Conservation (phyloP, 2,329 filamentous ascomycete genomes). For the Colletotrichum shisoi region DNA sequence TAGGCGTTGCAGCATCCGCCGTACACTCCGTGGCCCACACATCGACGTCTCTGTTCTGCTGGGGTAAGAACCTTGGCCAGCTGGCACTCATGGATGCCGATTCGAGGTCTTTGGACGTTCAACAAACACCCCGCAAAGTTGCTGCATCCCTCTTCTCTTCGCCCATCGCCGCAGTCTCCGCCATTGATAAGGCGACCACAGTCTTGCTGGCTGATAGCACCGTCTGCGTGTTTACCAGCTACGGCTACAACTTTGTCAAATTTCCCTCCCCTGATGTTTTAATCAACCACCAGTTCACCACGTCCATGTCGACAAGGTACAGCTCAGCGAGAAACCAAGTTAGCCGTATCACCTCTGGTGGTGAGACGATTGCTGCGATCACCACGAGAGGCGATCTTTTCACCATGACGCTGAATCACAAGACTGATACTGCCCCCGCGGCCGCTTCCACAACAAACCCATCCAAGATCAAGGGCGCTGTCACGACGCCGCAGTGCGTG, state of each 20-base stretch:
- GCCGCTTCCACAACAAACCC: slow-evolving; percentile 88
- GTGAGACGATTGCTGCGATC: slow-evolving; percentile 89
- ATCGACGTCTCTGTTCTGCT: slow-evolving; percentile 81
- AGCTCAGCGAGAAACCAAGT: slow-evolving; percentile 73
- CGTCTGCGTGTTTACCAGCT: slow-evolving; percentile 94
- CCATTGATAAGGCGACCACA: slow-evolving; percentile 88
- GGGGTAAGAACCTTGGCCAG: slow-evolving; percentile 94
- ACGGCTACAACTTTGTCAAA: slow-evolving; percentile 88
- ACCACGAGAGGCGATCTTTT: slow-evolving; percentile 87
- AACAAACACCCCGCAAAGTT: slow-evolving; percentile 82
- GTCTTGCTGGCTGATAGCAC: slow-evolving; percentile 86
- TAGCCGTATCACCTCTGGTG: slow-evolving; percentile 79
- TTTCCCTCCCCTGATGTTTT: slow-evolving; percentile 79
- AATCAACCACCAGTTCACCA: slow-evolving; percentile 72
- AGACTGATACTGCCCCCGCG: slow-evolving; percentile 66
- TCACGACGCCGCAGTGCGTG: slow-evolving; percentile 80
- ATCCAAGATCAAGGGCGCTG: slow-evolving; percentile 82
- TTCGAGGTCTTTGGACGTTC: slow-evolving; percentile 86
- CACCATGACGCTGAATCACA: slow-evolving; percentile 78
- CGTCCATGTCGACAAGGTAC: slow-evolving; percentile 70
- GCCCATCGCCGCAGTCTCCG: slow-evolving; percentile 79
- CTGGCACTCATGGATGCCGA: slow-evolving; percentile 94
- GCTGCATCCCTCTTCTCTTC: slow-evolving; percentile 81
- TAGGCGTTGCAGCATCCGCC: slow-evolving; percentile 85
- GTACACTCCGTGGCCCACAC: slow-evolving; percentile 93